Conservation (phyloP, 1,284 basidiomycete genomes). For the Trichosporon faecale region DNA sequence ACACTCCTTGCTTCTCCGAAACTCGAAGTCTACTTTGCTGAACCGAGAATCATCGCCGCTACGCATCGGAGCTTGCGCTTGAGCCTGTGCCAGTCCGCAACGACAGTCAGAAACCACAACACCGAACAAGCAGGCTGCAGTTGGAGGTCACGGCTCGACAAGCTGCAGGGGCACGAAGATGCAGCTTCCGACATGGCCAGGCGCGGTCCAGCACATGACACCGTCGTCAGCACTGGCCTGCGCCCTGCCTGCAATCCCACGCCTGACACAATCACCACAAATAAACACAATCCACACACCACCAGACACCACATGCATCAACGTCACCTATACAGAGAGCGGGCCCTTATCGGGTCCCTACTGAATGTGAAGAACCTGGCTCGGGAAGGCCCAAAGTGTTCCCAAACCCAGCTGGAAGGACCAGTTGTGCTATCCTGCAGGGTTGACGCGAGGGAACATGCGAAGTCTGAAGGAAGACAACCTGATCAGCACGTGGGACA, state of each 20-base stretch:
- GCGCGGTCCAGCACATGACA: neutral
- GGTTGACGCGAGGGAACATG: neutral
- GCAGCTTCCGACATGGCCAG: no score
- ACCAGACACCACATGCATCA: neutral
- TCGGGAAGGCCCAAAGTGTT: neutral
- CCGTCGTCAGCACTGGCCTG: neutral
- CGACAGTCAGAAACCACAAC: neutral
- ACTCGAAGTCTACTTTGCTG: no score
- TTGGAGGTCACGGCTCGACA: no score
- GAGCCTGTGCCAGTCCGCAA: neutral
- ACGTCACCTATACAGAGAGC: neutral
- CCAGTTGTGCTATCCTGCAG: neutral
- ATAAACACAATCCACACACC: neutral
- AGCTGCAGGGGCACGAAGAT: no score
- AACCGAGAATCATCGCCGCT: neutral
- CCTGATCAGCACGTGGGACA: neutral
- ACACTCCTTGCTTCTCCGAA: neutral
- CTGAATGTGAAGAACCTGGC: neutral
- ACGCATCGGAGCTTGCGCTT: neutral
- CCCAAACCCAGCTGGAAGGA: neutral
- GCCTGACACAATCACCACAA: neutral
- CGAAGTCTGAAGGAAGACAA: neutral
- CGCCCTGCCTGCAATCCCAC: neutral
- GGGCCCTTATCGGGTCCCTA: neutral
- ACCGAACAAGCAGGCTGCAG: neutral